Base-by-base conservation (phyloP, 2,329 filamentous ascomycete species). In the Apiospora pterosperma region DNA sequence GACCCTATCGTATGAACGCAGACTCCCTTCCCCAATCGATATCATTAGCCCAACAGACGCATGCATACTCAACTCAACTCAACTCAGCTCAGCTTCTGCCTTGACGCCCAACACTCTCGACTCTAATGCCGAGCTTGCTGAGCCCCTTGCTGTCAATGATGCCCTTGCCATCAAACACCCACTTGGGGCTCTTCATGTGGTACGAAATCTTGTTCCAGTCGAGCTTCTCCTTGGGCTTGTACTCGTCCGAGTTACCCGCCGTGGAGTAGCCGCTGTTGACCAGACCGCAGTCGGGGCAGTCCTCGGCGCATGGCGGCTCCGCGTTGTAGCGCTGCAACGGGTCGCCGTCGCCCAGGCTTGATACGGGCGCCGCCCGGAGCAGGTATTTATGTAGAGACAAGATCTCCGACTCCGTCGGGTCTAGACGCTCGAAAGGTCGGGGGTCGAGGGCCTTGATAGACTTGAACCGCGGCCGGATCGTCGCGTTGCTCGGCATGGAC, bases 101-200 rank as follows among this genome's bases (percentile, higher is more conserved):
- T 69, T 81, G 81, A 25, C 81, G 79, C 23, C 84, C 84, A 38
- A 86, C 80, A 66, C 80, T 84, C 76, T 85, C 82, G 11, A 86
- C 82, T 21, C 79, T 76, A 61, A 86, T 77, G 16, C 82, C 83
- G n/a, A 86, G 74, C 75, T 79, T 80, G 42, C 76, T 76, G 78
- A 85, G 80, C 68, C 80, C 77, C 25, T 75, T 74, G 21, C 77
- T 78, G 68, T 86, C 81, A 59, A 86, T 79, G 36, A 85, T 79
- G 42, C 83, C 83, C 63, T 82, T 81, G n/a, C 84, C 84, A 65
- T 87, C 84, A 74, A 87, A 87, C 31, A 86, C 76, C 82, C 83
- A 85, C 64, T 80, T 81, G 12, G 84, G 84, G 75, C 82, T 81
- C 60, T 77, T 77, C 83, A 86, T 85, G 67, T 75, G 73, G 62